Base-by-base conservation (phyloP, 805 yeast species). In the Starmerella cellae region DNA sequence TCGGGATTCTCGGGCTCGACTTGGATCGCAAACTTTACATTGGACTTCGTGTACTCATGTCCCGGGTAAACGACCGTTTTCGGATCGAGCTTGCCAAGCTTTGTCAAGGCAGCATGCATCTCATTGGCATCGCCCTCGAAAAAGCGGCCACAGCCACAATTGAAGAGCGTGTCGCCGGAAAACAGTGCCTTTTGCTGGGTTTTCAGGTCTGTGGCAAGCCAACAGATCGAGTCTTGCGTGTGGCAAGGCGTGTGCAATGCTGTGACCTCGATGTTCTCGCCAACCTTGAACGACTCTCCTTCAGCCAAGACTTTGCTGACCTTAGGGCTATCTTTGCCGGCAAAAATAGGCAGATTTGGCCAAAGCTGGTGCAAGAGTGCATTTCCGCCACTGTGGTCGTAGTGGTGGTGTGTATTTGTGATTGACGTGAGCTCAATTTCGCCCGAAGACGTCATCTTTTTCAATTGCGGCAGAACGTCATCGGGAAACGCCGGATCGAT, bases 191-290 rank as follows among this genome's bases (percentile, higher is more conserved):
- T 68, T 51, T 84, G 74, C 27, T 68, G 70, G 1, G 85, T 74
- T 28, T 60, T 58, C n/a, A 59, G 52, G 58, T 88, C 97, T 37
- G 66, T 65, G 0, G 73, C 84, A 53, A 62, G 80, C 61, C 84
- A 91, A 57, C 97, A 88, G 46, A 91, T 82, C 3, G 95, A 83
- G 62, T 91, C 99, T 61, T 81, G 91, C 0, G 99, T 91, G 60
- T 91, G 99, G 58, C 99, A 91, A 3, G 99, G 98, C 0, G 99
- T 91, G 61, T 88, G 88, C 31, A 88, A 66, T 1, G 95, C 93
- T 2, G 78, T 75, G 39, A 87, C 72, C 16, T 73, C 68, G 39
- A 88, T 57, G 47, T 70, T 60, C 32, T 68, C 64, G 3, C 95
- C 95, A 45, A 85, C 63, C 46, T 69, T 67, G 46, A 81, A 66